These are phyloP conservation scores for Thozetella sp. DNA, from an alignment of 495 filamentous ascomycete genomes.

Conservation along the genomic window DNA sequence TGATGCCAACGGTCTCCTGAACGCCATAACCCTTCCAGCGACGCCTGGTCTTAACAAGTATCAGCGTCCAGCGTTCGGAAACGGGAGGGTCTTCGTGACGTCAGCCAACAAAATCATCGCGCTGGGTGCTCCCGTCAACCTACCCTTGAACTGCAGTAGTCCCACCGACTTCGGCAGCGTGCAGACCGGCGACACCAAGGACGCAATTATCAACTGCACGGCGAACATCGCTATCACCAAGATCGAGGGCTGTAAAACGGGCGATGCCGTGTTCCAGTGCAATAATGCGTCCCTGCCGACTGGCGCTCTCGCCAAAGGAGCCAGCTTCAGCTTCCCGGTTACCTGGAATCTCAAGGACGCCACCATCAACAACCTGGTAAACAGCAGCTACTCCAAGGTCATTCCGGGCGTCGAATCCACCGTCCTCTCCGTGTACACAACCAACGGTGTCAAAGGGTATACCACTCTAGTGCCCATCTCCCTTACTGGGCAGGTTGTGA, in stretches of 20 bases:
- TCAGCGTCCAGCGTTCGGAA: conserved; percentile 47
- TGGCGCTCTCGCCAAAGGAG: conserved; percentile 28
- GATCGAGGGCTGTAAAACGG: conserved; percentile 30
- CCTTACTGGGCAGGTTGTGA: conserved; percentile 31
- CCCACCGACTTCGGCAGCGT: conserved; percentile 46
- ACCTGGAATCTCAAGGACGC: conserved; percentile 36
- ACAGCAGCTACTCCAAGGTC: conserved; percentile 26
- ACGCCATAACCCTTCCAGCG: conserved; percentile 34
- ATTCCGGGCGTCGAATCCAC: conserved; percentile 38
- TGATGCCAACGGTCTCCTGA: conserved; percentile 32
- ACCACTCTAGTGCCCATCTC: conserved; percentile 29
- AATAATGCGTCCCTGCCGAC: conserved; percentile 26
- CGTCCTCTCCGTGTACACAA: conserved; percentile 38
- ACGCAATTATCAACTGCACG: conserved; percentile 25
- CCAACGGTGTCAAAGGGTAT: conserved; percentile 35
- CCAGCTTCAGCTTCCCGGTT: conserved; percentile 38
- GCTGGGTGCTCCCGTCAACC: conserved; percentile 41
- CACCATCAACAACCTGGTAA: conserved; percentile 28
- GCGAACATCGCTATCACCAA: conserved; percentile 30
- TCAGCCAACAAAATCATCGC: conserved; percentile 33
- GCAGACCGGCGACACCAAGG: conserved; percentile 24
- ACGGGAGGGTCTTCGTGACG: conserved; percentile 44
- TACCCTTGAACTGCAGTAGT: conserved; percentile 36
- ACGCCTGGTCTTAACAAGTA: conserved; percentile 45
- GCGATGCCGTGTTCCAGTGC: conserved; percentile 33